These are phyloP conservation scores for Hypoxylon perforatum DNA, from an alignment of 495 filamentous ascomycete species.

Conservation along the genomic window DNA sequence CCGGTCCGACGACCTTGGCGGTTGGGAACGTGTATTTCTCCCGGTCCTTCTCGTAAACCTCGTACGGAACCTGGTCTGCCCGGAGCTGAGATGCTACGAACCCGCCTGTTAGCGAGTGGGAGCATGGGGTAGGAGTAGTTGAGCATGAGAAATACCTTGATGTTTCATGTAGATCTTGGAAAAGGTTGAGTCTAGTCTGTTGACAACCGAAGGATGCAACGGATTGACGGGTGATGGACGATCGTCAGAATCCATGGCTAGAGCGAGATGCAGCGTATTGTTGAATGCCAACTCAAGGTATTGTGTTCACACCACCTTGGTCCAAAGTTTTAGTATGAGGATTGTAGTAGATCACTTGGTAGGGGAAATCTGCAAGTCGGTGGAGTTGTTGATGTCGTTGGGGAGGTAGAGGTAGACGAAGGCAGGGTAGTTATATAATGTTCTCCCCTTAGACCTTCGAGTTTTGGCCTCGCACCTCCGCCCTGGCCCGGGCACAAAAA, in stretches of 20 bases:
- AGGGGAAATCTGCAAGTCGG: not conserved
- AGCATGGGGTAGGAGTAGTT: not conserved
- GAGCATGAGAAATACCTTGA: slow-evolving; percentile 44
- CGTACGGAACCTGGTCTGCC: slow-evolving; percentile 52
- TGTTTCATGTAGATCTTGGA: slow-evolving; percentile 50
- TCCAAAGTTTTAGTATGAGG: slow-evolving; percentile 1
- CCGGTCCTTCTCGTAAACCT: slow-evolving; percentile 50
- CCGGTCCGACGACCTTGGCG: slow-evolving; percentile 28
- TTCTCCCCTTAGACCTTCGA: not conserved
- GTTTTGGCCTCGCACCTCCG: not conserved
- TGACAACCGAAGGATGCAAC: slow-evolving; percentile 46
- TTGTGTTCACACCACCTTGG: slow-evolving; percentile 6
- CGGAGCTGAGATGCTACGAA: slow-evolving; percentile 29
- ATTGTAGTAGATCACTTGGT: not conserved
- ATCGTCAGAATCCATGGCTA: slow-evolving; percentile 42
- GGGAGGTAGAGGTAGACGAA: slow-evolving; percentile 1
- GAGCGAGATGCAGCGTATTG: slow-evolving; percentile 15
- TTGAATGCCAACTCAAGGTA: slow-evolving; percentile 9
- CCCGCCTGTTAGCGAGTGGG: slow-evolving; percentile 14
- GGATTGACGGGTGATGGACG: slow-evolving; percentile 41
- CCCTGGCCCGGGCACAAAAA: not conserved
- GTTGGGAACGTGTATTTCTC: slow-evolving; percentile 49
- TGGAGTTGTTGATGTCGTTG: not conserved
- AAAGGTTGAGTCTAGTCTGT: slow-evolving; percentile 47
- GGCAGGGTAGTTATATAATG: not conserved